phyloP scores from a whole-genome alignment of 192 early-diverging fungal species.

The Entomortierella beljakovae region DNA sequence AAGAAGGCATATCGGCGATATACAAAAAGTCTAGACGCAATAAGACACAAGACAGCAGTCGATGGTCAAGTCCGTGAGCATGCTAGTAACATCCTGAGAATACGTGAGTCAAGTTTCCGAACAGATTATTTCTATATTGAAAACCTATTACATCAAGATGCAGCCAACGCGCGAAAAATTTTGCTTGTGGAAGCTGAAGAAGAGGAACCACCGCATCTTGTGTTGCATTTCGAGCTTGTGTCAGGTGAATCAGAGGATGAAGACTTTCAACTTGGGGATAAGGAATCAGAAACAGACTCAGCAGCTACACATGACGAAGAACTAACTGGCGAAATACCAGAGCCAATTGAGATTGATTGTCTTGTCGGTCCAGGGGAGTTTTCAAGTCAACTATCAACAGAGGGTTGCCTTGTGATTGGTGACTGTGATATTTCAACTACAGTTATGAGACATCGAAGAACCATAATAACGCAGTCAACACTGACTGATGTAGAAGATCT shows the following conservation, averaged over 20 bases:
- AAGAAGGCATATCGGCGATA: slow-evolving; percentile 6
- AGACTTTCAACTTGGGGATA: slow-evolving; percentile 1
- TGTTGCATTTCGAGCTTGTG: slow-evolving; percentile 1
- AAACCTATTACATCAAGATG: background rate
- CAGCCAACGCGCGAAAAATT: background rate
- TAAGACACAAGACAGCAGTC: slow-evolving; percentile 2
- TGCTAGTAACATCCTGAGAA: slow-evolving; percentile 1
- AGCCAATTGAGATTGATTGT: slow-evolving; percentile 4
- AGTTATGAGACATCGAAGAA: slow-evolving; percentile 16
- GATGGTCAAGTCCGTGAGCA: background rate
- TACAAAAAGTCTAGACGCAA: background rate
- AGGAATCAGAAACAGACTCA: background rate
- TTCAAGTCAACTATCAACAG: slow-evolving; percentile 9
- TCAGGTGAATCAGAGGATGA: background rate
- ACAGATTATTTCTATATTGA: background rate
- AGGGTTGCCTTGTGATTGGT: slow-evolving; percentile 10
- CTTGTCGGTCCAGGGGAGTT: slow-evolving; percentile 12
- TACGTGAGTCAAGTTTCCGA: slow-evolving; percentile 3
- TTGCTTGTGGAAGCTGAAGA: background rate
- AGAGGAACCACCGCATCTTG: slow-evolving; percentile 1
- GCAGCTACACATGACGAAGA: slow-evolving; percentile 7
- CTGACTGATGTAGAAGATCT: slow-evolving; percentile 9
- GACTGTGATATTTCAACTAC: slow-evolving; percentile 15
- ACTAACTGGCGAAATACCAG: slow-evolving; percentile 18
- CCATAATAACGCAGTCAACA: slow-evolving; percentile 10